A percentile compares a stretch with the other conserved stretches of the same genome.
phyloP scores from a whole-genome alignment of 371 early-diverging fungal species.

The Mortierella sp. region DNA sequence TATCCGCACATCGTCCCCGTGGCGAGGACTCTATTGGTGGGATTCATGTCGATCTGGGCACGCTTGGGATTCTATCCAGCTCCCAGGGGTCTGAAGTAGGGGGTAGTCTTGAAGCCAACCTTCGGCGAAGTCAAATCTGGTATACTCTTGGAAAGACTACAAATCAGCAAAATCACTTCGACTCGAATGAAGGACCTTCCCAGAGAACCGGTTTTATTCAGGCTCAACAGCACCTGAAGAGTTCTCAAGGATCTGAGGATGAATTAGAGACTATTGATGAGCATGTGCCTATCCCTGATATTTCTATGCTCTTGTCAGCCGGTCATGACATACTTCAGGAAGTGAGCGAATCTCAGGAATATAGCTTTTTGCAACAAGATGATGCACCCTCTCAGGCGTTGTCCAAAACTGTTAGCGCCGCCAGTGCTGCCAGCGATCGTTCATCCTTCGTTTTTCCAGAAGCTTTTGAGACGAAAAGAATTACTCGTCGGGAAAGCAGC shows the following conservation, averaged over 20 bases:
- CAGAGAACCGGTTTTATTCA: background rate
- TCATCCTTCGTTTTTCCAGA: background rate
- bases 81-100: slow-evolving; percentile 16
- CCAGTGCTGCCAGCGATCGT: slow-evolving; percentile 2
- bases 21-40: slow-evolving; percentile 26
- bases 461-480: too few species aligned
- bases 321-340: too few species aligned
- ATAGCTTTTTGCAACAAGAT: background rate
- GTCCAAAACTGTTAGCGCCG: background rate
- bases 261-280: background rate
- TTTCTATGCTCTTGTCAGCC: too few species aligned
- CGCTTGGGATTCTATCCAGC: slow-evolving; percentile 17
- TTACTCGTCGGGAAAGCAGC: too few species aligned
- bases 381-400: background rate
- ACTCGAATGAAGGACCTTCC: background rate
- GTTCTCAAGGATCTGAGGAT: slow-evolving; percentile 29
- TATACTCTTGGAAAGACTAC: slow-evolving; percentile 6
- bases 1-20: too few species aligned
- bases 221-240: slow-evolving; percentile 7
- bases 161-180: background rate
- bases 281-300: too few species aligned
- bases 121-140: background rate
- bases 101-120: background rate
- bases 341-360: too few species aligned
- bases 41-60: slow-evolving; percentile 15